Evolutionary conservation across 208 protist species (phyloP).

Genomic region (Leishmania guyanensis): DNA sequence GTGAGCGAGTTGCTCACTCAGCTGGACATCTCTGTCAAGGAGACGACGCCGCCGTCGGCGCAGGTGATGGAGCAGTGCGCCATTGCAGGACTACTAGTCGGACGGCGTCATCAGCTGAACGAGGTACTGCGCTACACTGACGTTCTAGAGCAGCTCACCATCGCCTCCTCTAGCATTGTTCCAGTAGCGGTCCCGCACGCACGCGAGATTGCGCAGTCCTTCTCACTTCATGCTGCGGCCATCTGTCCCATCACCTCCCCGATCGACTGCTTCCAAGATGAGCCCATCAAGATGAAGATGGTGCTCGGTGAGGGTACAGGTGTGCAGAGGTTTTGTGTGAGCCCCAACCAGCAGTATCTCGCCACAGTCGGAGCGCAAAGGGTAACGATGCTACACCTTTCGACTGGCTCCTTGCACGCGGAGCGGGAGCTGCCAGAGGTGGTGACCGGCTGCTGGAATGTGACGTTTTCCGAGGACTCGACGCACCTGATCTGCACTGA

Average conservation of each 20-base stretch:
- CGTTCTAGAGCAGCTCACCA: constrained; percentile 55
- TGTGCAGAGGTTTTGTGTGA: constrained; percentile 78
- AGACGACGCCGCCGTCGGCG: constrained; percentile 23
- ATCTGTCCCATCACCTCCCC: constrained; percentile 57
- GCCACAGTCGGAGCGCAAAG: constrained; percentile 50
- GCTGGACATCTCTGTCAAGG: constrained; percentile 30
- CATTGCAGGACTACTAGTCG: constrained; percentile 65
- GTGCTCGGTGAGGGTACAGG: constrained; percentile 63
- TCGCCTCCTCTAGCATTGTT: constrained; percentile 30
- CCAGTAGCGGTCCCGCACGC: constrained; percentile 46
- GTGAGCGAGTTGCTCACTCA: constrained; percentile 35
- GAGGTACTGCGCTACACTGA: constrained; percentile 69
- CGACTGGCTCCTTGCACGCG: constrained; percentile 41
- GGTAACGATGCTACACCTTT: constrained; percentile 48
- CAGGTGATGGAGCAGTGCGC: constrained; percentile 46
- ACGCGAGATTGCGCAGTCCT: constrained; percentile 47
- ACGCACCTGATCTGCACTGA: constrained; percentile 62
- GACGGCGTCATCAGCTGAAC: constrained; percentile 46
- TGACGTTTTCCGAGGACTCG: constrained; percentile 69
- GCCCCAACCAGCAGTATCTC: constrained; percentile 56
- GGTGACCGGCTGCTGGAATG: constrained; percentile 46
- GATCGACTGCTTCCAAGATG: constrained; percentile 68
- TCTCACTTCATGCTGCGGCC: constrained; percentile 38
- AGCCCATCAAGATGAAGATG: constrained; percentile 48
- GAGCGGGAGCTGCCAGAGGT: constrained; percentile 40